Evolutionary conservation across 2,329 filamentous ascomycete genomes (phyloP).

Genomic region (Penicillium sp.): DNA sequence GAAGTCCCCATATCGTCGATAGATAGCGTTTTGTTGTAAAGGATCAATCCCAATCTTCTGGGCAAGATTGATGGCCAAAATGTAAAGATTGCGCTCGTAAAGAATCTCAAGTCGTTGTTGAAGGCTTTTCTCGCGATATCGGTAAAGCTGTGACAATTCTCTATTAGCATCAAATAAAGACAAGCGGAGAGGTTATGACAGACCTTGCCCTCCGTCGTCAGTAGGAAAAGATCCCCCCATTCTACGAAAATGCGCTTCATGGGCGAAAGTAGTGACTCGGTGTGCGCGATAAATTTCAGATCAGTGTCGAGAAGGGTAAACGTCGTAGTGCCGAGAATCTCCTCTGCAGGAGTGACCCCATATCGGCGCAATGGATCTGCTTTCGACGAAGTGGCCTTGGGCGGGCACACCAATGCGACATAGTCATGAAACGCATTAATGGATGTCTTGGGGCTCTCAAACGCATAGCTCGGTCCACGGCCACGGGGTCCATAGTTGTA

Average conservation of each 20-base stretch:
- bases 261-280: conserved; percentile 74
- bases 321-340: conserved; percentile 77
- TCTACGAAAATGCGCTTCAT: conserved; percentile 75
- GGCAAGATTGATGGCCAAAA: conserved; percentile 84
- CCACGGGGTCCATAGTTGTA: conserved; percentile 88
- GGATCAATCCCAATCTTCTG: conserved; percentile 78
- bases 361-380: conserved; percentile 66
- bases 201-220: conserved; percentile 88
- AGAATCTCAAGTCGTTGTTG: conserved; percentile 88
- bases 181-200: conserved; percentile 10
- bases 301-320: conserved; percentile 92
- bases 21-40: conserved; percentile 83
- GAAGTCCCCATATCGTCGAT: conserved; percentile 87
- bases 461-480: conserved; percentile 79
- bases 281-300: conserved; percentile 81
- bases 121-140: conserved; percentile 84
- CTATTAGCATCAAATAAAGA: conserved; percentile 11
- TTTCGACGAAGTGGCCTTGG: conserved; percentile 50
- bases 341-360: conserved; percentile 65
- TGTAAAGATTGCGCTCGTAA: conserved; percentile 88
- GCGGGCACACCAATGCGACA: conserved; percentile 77
- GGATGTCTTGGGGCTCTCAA: conserved; percentile 82
- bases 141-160: conserved; percentile 56
- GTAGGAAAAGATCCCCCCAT: conserved; percentile 87
- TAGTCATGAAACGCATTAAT: conserved; percentile 79